Evolutionary conservation across 305 asterid species (phyloP).

Genomic region (Coffea humblotiana): DNA sequence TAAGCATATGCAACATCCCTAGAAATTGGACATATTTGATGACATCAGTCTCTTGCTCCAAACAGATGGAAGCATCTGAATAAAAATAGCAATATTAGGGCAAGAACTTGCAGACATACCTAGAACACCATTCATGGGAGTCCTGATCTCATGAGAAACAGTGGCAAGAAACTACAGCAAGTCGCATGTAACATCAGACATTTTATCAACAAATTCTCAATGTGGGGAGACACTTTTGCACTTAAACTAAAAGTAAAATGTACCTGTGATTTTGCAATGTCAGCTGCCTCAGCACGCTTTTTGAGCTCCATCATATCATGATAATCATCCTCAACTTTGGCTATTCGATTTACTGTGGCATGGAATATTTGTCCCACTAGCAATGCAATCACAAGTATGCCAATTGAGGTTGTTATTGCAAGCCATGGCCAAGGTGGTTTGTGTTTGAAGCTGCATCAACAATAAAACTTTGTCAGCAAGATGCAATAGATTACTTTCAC

Average conservation of each 20-base stretch:
- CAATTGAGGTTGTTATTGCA: conserved; percentile 49
- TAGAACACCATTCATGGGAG: conserved; percentile 96
- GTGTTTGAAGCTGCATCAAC: conserved; percentile 74
- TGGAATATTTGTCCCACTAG: conserved; percentile 68
- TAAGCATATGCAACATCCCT: conserved; percentile 98
- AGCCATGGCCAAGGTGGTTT: conserved; percentile 88
- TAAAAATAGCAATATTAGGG: background rate
- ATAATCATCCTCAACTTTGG: conserved; percentile 84
- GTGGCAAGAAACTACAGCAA: conserved; percentile 87
- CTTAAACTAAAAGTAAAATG: conserved; percentile 12
- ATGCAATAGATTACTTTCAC: background rate
- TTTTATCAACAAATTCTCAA: background rate
- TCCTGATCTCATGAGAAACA: conserved; percentile 94
- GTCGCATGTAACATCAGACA: conserved; percentile 11
- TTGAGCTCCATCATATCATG: conserved; percentile 73
- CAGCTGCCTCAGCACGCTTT: conserved; percentile 88
- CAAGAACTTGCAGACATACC: conserved; percentile 47
- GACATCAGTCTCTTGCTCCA: conserved; percentile 15
- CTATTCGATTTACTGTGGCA: conserved; percentile 79
- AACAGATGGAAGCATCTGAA: conserved; percentile 7
- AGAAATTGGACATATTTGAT: conserved; percentile 15
- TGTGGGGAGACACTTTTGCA: background rate
- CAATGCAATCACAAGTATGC: conserved; percentile 60
- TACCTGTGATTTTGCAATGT: conserved; percentile 90
- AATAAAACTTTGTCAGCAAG: background rate